phyloP scores from a whole-genome alignment of 2,329 filamentous ascomycete species.

The Monosporascus cannonballus region DNA sequence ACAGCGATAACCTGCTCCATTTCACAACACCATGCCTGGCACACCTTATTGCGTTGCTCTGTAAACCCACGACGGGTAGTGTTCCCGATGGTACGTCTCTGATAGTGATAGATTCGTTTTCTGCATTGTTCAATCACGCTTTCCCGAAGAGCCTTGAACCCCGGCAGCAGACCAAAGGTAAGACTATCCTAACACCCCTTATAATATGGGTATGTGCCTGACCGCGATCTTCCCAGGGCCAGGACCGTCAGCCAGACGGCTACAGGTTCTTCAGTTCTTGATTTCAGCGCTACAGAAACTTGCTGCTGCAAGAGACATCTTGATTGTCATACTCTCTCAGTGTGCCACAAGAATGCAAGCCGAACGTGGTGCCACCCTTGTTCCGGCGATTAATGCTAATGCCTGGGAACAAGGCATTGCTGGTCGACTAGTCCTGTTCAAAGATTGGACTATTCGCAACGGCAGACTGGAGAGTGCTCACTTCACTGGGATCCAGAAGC shows the following conservation, averaged over 20 bases:
- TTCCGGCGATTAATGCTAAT: constrained; percentile 66
- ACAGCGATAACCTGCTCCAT: constrained; percentile 34
- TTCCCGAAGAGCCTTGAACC: constrained; percentile 57
- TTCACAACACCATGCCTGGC: constrained; percentile 55
- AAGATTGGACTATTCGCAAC: constrained; percentile 60
- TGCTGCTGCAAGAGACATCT: constrained; percentile 65
- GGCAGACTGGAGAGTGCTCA: constrained; percentile 43
- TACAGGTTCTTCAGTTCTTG: constrained; percentile 54
- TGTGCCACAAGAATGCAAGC: constrained; percentile 74
- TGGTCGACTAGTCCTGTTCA: constrained; percentile 69
- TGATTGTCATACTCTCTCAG: constrained; percentile 71
- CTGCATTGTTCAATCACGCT: constrained; percentile 68
- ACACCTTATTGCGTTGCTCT: constrained; percentile 69
- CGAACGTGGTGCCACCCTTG: constrained; percentile 60
- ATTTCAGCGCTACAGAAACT: constrained; percentile 69
- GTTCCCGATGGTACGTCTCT: constrained; percentile 59
- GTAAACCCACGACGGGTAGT: constrained; percentile 57
- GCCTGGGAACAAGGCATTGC: constrained; percentile 77
- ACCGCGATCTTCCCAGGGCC: constrained; percentile 24
- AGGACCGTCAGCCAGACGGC: constrained; percentile 34
- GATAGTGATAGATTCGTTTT: constrained; percentile 72
- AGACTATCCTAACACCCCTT: constrained; percentile 28
- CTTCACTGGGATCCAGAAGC: constrained; percentile 60
- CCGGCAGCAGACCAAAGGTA: constrained; percentile 30
- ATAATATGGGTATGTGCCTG: background rate